Evolutionary conservation across 2,329 filamentous ascomycete species (phyloP).

Genomic region (Fusarium abutilonis): DNA sequence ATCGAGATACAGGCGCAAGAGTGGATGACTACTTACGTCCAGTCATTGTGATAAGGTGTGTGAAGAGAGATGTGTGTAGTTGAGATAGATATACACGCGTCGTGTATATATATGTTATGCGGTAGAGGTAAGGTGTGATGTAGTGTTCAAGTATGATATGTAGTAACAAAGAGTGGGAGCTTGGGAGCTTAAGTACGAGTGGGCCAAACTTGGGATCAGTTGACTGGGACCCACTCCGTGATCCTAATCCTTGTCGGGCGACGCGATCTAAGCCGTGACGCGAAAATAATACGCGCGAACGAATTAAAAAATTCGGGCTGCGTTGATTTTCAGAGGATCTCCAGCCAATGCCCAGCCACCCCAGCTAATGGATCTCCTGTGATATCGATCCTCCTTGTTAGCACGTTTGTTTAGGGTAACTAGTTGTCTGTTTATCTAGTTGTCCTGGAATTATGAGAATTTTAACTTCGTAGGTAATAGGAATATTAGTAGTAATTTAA

Average conservation of each 20-base stretch:
- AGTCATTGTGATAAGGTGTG: slow-evolving; percentile 67
- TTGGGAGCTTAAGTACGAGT: slow-evolving; percentile 53
- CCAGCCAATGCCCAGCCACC: slow-evolving; percentile 4
- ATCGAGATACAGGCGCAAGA: neutral
- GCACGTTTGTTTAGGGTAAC: neutral
- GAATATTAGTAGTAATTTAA: too few relatives aligned
- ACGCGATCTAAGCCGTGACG: slow-evolving; percentile 40
- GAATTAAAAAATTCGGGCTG: slow-evolving; percentile 36
- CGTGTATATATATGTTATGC: slow-evolving; percentile 22
- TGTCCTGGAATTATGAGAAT: too few relatives aligned
- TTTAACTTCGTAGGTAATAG: too few relatives aligned
- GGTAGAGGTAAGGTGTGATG: slow-evolving; percentile 26
- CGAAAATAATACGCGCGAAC: slow-evolving; percentile 23
- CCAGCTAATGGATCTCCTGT: neutral
- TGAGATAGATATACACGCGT: slow-evolving; percentile 23
- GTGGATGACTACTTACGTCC: slow-evolving; percentile 67
- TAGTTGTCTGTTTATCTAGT: too few relatives aligned
- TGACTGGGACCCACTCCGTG: slow-evolving; percentile 35
- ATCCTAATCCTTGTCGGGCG: slow-evolving; percentile 36
- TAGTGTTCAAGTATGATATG: slow-evolving; percentile 27
- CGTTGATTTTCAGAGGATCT: slow-evolving; percentile 16
- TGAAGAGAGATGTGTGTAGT: slow-evolving; percentile 21
- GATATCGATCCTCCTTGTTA: neutral
- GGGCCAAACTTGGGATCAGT: slow-evolving; percentile 53
- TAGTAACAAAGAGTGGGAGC: slow-evolving; percentile 42